Evolutionary conservation across 164 flowering plant genomes (phyloP), one percentile per base, ranked within the genome.

Genomic region (Liriodendron chinense): DNA sequence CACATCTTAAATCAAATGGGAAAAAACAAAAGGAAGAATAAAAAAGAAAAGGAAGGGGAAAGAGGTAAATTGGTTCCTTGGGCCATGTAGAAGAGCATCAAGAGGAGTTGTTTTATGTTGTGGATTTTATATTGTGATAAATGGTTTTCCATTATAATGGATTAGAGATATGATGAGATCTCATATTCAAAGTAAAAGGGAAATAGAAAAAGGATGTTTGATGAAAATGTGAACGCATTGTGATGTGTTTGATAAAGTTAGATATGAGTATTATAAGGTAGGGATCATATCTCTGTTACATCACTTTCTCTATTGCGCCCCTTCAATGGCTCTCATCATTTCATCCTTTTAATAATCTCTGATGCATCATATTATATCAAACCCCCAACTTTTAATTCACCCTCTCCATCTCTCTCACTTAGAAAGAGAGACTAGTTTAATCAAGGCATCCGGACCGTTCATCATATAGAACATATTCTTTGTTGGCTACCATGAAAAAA

Each of bases 161-260:
- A 26, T 1, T 18, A 6, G 22, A 34, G 70, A 68, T 68, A 18
- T 34, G 22, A 68, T 34, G 70, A 68, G 70, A 68, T 68, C 7
- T 34, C 48, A 68, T 25, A 34, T 16, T 16, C 70, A 26, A 34
- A 26, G 48, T 16, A 3, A 26, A 68, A 68, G 22, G 70, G 48
- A 68, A 18, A 34, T 26, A 12, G 70, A 68, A 68, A 21, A 68
- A 34, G 20, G 70, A 68, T 68, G 70, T 68, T 67, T 6, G 50
- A 68, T 68, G 26, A 68, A 68, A 68, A 34, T 34, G 20, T 26
- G 21, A 0, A 68, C 49, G 50, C 70, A 68, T 9, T 68, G 70
- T 18, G 1, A 68, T 68, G 70, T 67, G 70, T 34, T 34, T 34
- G 48, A 34, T 25, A 68, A 68, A 68, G 70, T 67, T 34, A n/a